These are phyloP conservation scores for Penicillium silybi DNA, from an alignment of 495 filamentous ascomycete species.

Conservation along the genomic window DNA sequence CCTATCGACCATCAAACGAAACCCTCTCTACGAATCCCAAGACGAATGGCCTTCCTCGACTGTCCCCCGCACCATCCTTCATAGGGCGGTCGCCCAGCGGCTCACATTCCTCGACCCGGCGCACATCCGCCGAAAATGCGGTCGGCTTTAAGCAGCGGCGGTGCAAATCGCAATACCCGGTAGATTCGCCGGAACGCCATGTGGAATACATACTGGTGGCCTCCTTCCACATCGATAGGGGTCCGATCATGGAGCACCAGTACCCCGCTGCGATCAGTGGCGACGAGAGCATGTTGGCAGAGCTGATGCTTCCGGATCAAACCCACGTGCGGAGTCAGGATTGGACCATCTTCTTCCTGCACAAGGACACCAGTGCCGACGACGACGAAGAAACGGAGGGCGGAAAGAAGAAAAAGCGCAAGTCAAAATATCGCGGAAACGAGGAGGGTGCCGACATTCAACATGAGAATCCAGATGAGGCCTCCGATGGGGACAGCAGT, in stretches of 20 bases:
- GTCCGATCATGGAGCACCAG: constrained; percentile 97
- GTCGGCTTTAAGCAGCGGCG: constrained; percentile 42
- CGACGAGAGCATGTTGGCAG: constrained; percentile 96
- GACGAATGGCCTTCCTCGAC: constrained; percentile 51
- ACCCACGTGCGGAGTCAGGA: constrained; percentile 93
- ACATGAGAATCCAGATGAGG: constrained; percentile 44
- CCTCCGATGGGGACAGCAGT: constrained; percentile 45
- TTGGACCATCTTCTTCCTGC: constrained; percentile 98
- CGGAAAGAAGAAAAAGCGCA: constrained; percentile 51
- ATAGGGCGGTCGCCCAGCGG: constrained; percentile 51
- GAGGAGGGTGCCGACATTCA: constrained; percentile 48
- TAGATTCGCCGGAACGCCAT: constrained; percentile 76
- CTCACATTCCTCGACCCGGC: constrained; percentile 39
- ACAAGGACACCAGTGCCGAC: constrained; percentile 83
- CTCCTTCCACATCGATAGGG: constrained; percentile 93
- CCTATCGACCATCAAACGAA: constrained; percentile 44
- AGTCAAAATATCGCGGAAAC: constrained; percentile 40
- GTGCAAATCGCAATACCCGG: constrained; percentile 82
- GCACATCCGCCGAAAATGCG: constrained; percentile 44
- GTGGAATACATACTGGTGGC: constrained; percentile 99
- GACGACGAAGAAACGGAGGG: constrained; percentile 63
- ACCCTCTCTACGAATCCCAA: constrained; percentile 39
- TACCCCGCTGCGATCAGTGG: constrained; percentile 91
- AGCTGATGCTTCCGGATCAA: constrained; percentile 98
- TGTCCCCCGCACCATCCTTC: constrained; percentile 50